Percentiles rank a stretch among this genome's conserved stretches.
These are phyloP conservation scores for Rhodosporidiobolus odoratus DNA, from an alignment of 768 basidiomycete genomes.

Conservation along the genomic window DNA sequence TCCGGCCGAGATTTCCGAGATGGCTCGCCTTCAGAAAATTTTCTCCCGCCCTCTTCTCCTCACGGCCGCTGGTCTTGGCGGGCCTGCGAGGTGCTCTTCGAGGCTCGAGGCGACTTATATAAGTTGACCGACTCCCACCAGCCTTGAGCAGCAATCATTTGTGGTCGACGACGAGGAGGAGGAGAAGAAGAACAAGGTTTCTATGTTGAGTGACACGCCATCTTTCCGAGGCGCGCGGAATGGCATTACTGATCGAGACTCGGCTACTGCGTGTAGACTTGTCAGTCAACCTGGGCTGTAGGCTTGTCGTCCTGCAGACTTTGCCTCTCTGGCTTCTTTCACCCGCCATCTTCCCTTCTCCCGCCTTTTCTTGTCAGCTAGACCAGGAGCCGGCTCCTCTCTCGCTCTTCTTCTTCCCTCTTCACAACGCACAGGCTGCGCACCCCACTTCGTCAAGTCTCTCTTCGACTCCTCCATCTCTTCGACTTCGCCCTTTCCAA, in stretches of 20 bases:
- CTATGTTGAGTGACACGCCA: background rate
- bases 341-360: conserved; percentile 24
- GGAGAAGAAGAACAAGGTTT: too few species aligned
- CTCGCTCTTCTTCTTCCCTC: background rate
- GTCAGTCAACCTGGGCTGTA: conserved; percentile 10
- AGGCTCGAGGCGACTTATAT: too few species aligned
- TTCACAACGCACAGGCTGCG: conserved; percentile 13
- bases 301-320: background rate
- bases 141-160: too few species aligned
- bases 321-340: background rate
- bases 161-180: too few species aligned
- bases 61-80: too few species aligned
- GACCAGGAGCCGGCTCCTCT: conserved; percentile 20
- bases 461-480: background rate
- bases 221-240: background rate
- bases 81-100: too few species aligned
- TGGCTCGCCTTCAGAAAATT: too few species aligned
- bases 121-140: too few species aligned
- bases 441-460: background rate
- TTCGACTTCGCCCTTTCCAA: background rate
- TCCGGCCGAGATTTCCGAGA: background rate
- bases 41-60: too few species aligned
- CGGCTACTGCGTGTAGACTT: conserved; percentile 2
- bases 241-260: background rate
- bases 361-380: background rate